Evolutionary conservation across 2,329 filamentous ascomycete species (phyloP).

Genomic region (Colletotrichum euphorbiae): DNA sequence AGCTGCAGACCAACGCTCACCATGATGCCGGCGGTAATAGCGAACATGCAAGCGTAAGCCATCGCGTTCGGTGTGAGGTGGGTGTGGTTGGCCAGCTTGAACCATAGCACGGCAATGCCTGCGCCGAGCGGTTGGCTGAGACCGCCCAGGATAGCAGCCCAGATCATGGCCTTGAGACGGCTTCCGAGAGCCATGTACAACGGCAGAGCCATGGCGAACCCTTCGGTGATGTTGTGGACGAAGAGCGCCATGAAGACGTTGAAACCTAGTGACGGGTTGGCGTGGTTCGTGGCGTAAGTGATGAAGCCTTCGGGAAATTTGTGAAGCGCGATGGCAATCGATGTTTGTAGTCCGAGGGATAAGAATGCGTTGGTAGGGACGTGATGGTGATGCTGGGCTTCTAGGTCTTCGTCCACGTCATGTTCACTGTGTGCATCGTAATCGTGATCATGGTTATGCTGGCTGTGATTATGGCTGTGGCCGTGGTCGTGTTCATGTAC

Average conservation of each 20-base stretch:
- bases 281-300: constrained; percentile 97
- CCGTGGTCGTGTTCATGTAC: constrained; percentile 42
- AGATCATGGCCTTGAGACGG: constrained; percentile 83
- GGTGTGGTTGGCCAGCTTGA: constrained; percentile 72
- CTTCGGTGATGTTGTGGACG: constrained; percentile 98
- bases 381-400: constrained; percentile 85
- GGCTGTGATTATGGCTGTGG: constrained; percentile 35
- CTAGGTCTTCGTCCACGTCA: constrained; percentile 53
- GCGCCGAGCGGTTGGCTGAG: constrained; percentile 90
- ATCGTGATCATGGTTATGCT: constrained; percentile 18
- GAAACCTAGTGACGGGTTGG: constrained; percentile 87
- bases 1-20: constrained; percentile 90
- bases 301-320: constrained; percentile 92
- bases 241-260: constrained; percentile 95
- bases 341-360: constrained; percentile 94
- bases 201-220: constrained; percentile 92
- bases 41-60: constrained; percentile 87
- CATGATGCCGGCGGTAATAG: constrained; percentile 93
- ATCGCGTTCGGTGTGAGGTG: constrained; percentile 64
- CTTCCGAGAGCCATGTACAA: constrained; percentile 91
- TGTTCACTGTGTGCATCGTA: constrained; percentile 46
- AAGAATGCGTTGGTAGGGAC: constrained; percentile 94
- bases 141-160: constrained; percentile 86
- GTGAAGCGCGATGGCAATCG: constrained; percentile 93
- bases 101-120: constrained; percentile 86